Evolutionary conservation across 345 rosid genomes (phyloP), one percentile per base, ranked within the genome.

Genomic region (Hirschfeldia incana): DNA sequence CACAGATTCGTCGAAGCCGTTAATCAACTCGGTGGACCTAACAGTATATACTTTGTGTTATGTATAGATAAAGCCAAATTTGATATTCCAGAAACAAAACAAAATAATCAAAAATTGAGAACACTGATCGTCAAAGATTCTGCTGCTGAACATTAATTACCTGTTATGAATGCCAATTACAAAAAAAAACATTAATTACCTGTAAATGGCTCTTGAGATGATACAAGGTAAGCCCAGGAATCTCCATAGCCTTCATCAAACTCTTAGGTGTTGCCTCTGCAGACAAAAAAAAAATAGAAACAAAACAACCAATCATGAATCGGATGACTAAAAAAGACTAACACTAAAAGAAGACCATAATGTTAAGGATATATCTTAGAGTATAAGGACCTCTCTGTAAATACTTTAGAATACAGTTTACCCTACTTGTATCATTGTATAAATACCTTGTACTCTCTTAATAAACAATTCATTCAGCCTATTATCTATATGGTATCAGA

Each of bases 171-270:
- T 21, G 21, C 21, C 21, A 21, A 21, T 21, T 21, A 21, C 21
- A 21, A 21, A 21, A 21, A 21, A 21, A 21, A 57, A 66, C 28
- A 66, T 26, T 1, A 26, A 1, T 17, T 79, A 85, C 98, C 90
- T 92, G 98, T 80, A 95, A 85, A 87, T 95, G 98, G 80, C 98
- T 95, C 87, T 95, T 95, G 26, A 95, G 88, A 80, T 95, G 99
- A 83, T 92, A 95, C 84, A 95, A 74, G 65, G 98, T 95, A 65
- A 95, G 94, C 11, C 94, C 98, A 81, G 95, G 86, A 83, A 93
- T 86, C 34, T 83, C 98, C 94, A 93, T 88, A 76, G 76, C 84
- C 76, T 88, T 88, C 94, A 90, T 92, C 87, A 92, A 83, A 82
- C 92, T 85, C 88, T 89, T 95, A 1, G 99, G 99, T 75, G 98